Evolutionary conservation across 192 early-diverging fungal genomes (phyloP).

Genomic region (Coemansia sp.): DNA sequence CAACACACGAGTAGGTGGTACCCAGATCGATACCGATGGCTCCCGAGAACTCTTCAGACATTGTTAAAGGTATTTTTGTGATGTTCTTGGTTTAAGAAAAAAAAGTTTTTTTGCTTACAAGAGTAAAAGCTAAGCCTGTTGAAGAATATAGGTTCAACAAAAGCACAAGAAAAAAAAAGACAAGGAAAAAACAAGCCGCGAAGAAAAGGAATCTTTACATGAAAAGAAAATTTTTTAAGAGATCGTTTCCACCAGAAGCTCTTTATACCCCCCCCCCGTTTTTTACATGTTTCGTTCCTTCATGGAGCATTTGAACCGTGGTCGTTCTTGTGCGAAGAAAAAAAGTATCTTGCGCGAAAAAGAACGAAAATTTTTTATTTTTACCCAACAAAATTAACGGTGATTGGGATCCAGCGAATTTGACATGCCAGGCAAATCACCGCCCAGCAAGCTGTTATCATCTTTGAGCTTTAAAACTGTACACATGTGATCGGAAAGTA

Average conservation of each 20-base stretch:
- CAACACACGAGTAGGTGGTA: conserved; percentile 95
- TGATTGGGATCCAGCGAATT: background rate
- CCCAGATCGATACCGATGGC: conserved; percentile 97
- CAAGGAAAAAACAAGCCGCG: no score
- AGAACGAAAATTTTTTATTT: background rate
- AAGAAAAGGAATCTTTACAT: no score
- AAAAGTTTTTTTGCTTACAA: no score
- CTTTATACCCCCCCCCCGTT: no score
- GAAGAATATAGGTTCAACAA: no score
- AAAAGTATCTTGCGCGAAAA: no score
- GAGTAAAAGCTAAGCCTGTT: no score
- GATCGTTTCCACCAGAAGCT: no score
- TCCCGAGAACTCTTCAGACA: conserved; percentile 53
- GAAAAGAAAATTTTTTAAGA: no score
- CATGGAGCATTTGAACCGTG: background rate
- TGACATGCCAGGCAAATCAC: background rate
- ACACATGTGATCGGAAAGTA: background rate
- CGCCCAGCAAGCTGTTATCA: background rate
- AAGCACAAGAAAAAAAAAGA: no score
- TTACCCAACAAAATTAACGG: conserved; percentile 2
- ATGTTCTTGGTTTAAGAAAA: no score
- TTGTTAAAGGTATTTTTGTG: conserved; percentile 8
- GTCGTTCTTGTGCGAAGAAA: background rate
- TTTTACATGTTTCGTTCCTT: background rate
- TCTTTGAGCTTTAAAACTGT: no score